Percentiles rank a stretch among this genome's conserved stretches.
phyloP scores from a whole-genome alignment of 805 yeast species.

The Teunomyces aglyptinius region DNA sequence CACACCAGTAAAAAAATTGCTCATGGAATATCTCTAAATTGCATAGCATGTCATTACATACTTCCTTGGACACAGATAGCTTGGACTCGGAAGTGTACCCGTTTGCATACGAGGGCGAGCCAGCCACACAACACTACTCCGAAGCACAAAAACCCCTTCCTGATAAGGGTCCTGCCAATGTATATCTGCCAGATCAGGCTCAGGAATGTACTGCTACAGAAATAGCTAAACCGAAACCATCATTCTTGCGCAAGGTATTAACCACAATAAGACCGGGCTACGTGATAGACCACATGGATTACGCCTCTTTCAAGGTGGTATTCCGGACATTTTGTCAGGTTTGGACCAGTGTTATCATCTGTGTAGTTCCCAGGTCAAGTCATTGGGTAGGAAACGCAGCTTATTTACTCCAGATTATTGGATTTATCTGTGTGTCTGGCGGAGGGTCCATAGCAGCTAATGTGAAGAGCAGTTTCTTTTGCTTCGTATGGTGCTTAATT shows the following conservation, averaged over 20 bases:
- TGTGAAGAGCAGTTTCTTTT: constrained; percentile 13
- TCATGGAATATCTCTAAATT: neutral
- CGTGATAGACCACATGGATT: constrained; percentile 24
- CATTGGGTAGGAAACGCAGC: constrained; percentile 31
- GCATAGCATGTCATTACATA: neutral
- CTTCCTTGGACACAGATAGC: neutral
- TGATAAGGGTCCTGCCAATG: neutral
- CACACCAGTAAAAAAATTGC: too few species aligned
- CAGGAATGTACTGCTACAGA: neutral
- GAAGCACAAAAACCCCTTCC: neutral
- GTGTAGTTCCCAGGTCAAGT: constrained; percentile 21
- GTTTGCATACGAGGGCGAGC: neutral
- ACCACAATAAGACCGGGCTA: constrained; percentile 20
- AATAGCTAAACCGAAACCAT: neutral
- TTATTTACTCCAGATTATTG: constrained; percentile 27
- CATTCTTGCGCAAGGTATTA: constrained; percentile 13
- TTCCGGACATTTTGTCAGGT: constrained; percentile 27
- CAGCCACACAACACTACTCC: neutral
- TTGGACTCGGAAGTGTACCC: constrained; percentile 1
- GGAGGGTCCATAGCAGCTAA: constrained; percentile 23
- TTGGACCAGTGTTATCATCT: constrained; percentile 25
- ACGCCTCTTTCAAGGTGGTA: constrained; percentile 22
- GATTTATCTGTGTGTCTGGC: constrained; percentile 26
- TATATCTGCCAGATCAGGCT: constrained; percentile 1
- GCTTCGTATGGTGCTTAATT: constrained; percentile 14